phyloP scores from a whole-genome alignment of 345 rosid genomes.

The Cardamine resedifolia region DNA sequence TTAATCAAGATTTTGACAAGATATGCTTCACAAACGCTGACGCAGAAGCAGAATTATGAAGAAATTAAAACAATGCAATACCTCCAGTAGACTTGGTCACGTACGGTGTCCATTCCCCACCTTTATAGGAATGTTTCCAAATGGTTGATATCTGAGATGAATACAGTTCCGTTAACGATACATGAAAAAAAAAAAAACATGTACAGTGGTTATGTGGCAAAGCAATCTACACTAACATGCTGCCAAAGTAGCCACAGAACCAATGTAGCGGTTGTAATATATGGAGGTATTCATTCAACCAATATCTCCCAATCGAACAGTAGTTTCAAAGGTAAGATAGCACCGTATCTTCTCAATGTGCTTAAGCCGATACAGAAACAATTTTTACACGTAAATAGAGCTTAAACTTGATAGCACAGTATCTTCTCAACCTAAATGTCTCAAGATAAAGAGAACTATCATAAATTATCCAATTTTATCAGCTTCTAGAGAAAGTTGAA shows the following conservation, averaged over 20 bases:
- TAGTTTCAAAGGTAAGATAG: not conserved
- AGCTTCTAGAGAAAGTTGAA: constrained; percentile 6
- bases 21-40: not conserved
- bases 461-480: constrained; percentile 1
- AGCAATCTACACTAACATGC: not conserved
- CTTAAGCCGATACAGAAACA: not conserved
- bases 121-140: constrained; percentile 84
- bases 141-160: constrained; percentile 66
- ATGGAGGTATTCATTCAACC: not conserved
- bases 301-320: constrained; percentile 12
- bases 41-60: constrained; percentile 1
- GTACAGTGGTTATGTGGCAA: not conserved
- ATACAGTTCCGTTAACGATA: constrained; percentile 13
- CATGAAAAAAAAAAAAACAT: not conserved
- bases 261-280: not conserved
- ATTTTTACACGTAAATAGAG: not conserved
- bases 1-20: not conserved
- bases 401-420: constrained; percentile 17
- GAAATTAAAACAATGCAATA: constrained; percentile 33
- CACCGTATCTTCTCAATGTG: too few species aligned
- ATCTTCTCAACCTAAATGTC: not conserved
- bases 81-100: constrained; percentile 70
- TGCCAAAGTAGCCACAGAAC: constrained; percentile 15
- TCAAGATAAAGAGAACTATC: not conserved
- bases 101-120: constrained; percentile 83